phyloP scores from a whole-genome alignment of 179 eudicot genomes.

The Vitellaria paradoxa region DNA sequence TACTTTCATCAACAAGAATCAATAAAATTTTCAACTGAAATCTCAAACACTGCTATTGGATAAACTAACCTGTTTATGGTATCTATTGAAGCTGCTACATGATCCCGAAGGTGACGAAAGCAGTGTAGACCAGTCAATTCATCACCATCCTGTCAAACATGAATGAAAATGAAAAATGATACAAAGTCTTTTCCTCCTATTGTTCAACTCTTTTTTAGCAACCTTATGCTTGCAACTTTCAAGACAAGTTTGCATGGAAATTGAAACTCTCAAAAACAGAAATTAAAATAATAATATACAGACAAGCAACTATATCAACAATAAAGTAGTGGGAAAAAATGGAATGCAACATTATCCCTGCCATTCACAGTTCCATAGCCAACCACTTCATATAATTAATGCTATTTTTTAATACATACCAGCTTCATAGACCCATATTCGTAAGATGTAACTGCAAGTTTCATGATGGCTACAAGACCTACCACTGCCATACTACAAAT shows the following conservation, averaged over 20 bases:
- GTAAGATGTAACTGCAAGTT: too few relatives aligned
- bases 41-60: background rate
- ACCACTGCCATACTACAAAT: too few relatives aligned
- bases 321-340: too few relatives aligned
- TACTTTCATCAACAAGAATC: background rate
- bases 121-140: constrained; percentile 95
- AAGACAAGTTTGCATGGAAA: background rate
- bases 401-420: too few relatives aligned
- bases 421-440: too few relatives aligned
- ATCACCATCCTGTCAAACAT: constrained; percentile 62
- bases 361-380: too few relatives aligned
- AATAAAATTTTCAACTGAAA: background rate
- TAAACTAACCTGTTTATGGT: constrained; percentile 75
- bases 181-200: background rate
- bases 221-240: background rate
- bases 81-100: constrained; percentile 70
- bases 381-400: too few relatives aligned
- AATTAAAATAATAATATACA: background rate
- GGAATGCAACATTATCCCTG: too few relatives aligned
- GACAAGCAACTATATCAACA: too few relatives aligned
- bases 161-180: background rate
- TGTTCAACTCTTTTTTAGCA: background rate
- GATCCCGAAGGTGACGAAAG: constrained; percentile 93
- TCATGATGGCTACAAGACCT: too few relatives aligned
- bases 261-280: background rate